These are phyloP conservation scores for Cylindrodendrum hubeiense DNA, from an alignment of 2,329 filamentous ascomycete species.

Conservation along the genomic window DNA sequence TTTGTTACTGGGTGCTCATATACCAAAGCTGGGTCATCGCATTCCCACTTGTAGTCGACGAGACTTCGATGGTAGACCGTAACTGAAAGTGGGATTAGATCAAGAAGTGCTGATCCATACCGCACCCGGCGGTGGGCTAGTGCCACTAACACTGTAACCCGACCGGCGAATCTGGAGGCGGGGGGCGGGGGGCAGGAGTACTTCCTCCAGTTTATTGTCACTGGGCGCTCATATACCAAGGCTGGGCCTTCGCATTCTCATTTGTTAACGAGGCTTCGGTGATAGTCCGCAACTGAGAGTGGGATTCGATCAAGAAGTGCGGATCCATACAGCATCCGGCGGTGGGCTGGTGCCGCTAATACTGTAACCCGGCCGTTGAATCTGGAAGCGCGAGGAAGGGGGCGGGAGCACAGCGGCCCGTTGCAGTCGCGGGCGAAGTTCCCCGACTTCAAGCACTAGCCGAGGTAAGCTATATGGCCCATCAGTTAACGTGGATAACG, in stretches of 20 bases:
- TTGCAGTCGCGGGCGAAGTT: too few relatives aligned
- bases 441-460: too few relatives aligned
- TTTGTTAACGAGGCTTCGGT: conserved; percentile 48
- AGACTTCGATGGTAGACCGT: conserved; percentile 49
- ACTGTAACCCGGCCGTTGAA: conserved; percentile 72
- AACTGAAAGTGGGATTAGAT: conserved; percentile 66
- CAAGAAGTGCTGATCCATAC: conserved; percentile 77
- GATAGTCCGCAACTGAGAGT: conserved; percentile 51
- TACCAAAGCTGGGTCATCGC: conserved; percentile 44
- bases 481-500: too few relatives aligned
- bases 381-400: conserved; percentile 52
- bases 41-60: conserved; percentile 54
- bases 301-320: conserved; percentile 77
- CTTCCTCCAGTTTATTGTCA: too few relatives aligned
- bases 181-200: conserved; percentile 49
- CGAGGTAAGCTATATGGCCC: too few relatives aligned
- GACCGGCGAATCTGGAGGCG: conserved; percentile 65
- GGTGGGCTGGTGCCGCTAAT: conserved; percentile 69
- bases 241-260: conserved; percentile 53
- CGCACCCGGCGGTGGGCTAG: conserved; percentile 67
- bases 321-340: conserved; percentile 72
- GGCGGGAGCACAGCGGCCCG: conserved; percentile 54
- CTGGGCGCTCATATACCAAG: too few relatives aligned
- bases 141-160: conserved; percentile 74
- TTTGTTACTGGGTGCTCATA: conserved; percentile 47